Percentiles rank a stretch among this genome's conserved stretches.
These are phyloP conservation scores for Aspergillus steynii DNA, from an alignment of 495 filamentous ascomycete genomes.

Conservation along the genomic window DNA sequence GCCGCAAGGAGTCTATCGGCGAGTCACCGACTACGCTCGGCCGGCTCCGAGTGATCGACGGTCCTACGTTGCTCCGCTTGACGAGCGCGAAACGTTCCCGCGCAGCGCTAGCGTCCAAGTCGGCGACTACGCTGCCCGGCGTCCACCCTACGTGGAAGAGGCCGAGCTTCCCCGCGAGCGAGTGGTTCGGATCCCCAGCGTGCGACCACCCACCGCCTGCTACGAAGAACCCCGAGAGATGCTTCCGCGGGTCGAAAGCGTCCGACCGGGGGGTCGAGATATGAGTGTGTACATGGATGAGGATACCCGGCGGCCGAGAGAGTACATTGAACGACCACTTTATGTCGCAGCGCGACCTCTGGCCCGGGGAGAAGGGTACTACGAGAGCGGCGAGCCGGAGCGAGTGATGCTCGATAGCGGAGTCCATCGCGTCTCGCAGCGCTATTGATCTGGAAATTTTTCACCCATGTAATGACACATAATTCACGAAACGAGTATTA, in stretches of 20 bases:
- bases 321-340: slow-evolving; percentile 47
- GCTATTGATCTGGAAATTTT: slow-evolving; percentile 24
- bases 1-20: slow-evolving; percentile 40
- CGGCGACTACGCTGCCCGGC: slow-evolving; percentile 43
- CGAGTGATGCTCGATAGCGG: slow-evolving; percentile 32
- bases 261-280: slow-evolving; percentile 48
- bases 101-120: slow-evolving; percentile 44
- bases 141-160: slow-evolving; percentile 43
- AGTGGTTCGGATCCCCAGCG: slow-evolving; percentile 56
- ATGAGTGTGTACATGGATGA: slow-evolving; percentile 44
- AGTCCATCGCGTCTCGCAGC: slow-evolving; percentile 33
- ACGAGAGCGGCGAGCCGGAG: slow-evolving; percentile 35
- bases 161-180: slow-evolving; percentile 51
- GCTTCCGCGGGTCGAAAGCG: slow-evolving; percentile 50
- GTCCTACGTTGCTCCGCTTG: slow-evolving; percentile 30
- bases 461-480: background rate
- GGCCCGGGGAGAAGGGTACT: slow-evolving; percentile 39
- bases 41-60: slow-evolving; percentile 35
- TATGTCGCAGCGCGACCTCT: slow-evolving; percentile 32
- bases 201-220: slow-evolving; percentile 53
- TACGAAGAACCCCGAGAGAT: slow-evolving; percentile 55
- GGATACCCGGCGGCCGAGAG: slow-evolving; percentile 32
- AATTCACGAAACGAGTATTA: background rate
- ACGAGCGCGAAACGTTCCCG: slow-evolving; percentile 38
- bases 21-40: slow-evolving; percentile 43